phyloP scores from a whole-genome alignment of 768 basidiomycete species.

The Suillus clintonianus region DNA sequence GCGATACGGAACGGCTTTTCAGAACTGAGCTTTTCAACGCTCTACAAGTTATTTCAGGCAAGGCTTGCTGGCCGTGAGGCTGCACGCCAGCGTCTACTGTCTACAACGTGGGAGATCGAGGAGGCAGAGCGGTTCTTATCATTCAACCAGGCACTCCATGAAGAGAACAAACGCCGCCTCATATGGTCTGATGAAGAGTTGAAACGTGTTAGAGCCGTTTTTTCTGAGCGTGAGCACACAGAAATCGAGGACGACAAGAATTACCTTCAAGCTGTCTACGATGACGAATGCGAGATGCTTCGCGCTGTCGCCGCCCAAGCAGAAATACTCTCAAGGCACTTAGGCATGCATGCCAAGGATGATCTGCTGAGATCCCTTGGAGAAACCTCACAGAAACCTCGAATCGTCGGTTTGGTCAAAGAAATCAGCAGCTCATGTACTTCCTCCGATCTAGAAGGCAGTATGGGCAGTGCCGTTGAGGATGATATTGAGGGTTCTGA shows the following conservation, averaged over 20 bases:
- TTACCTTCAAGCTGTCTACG: neutral
- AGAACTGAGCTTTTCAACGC: neutral
- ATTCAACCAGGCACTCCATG: neutral
- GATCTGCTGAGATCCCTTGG: too few relatives aligned
- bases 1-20: neutral
- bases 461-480: too few relatives aligned
- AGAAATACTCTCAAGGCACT: neutral
- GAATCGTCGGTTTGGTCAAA: too few relatives aligned
- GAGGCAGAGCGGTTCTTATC: neutral
- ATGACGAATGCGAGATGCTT: neutral
- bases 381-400: too few relatives aligned
- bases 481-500: too few relatives aligned
- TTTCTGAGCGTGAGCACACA: neutral
- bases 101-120: neutral
- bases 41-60: neutral
- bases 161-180: neutral
- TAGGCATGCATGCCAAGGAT: neutral
- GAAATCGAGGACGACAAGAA: neutral
- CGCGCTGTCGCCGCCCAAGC: neutral
- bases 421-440: too few relatives aligned
- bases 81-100: neutral
- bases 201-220: neutral
- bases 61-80: neutral
- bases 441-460: too few relatives aligned
- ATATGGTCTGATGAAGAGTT: neutral